Conservation (phyloP, 1,139 yeast genomes). For the Yamadazyma taylorii region DNA sequence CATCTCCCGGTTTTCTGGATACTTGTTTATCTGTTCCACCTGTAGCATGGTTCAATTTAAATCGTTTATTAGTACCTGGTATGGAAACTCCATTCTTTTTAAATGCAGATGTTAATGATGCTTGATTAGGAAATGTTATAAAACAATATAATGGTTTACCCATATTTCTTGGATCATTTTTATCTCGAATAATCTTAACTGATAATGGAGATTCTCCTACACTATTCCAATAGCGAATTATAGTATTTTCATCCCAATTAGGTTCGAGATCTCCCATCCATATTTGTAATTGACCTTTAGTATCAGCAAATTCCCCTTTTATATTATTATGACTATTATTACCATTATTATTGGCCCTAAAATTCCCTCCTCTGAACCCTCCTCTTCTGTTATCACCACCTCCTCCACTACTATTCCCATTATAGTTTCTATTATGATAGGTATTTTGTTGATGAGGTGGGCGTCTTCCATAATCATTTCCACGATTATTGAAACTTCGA, state of each 20-base stretch:
- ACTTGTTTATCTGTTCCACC: constrained; percentile 32
- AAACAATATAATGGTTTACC: constrained; percentile 61
- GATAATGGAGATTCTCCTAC: constrained; percentile 38
- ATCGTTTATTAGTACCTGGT: constrained; percentile 55
- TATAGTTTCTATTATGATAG: constrained; percentile 4
- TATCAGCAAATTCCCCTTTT: background rate
- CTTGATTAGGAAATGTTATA: constrained; percentile 70
- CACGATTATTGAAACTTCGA: background rate
- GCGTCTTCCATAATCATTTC: background rate
- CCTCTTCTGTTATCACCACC: constrained; percentile 10
- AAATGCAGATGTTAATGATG: constrained; percentile 70
- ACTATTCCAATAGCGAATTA: constrained; percentile 63
- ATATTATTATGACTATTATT: background rate
- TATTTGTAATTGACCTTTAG: constrained; percentile 31
- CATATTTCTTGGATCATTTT: constrained; percentile 19
- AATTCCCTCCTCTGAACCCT: constrained; percentile 8
- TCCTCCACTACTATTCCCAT: constrained; percentile 3
- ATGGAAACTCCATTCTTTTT: constrained; percentile 67
- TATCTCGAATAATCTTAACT: constrained; percentile 40
- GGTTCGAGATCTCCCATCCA: constrained; percentile 98
- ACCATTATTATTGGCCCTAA: constrained; percentile 5
- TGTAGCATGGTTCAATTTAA: constrained; percentile 86
- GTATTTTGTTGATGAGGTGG: background rate
- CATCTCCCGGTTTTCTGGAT: constrained; percentile 16
- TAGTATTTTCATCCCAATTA: constrained; percentile 72